phyloP scores from a whole-genome alignment of 2,329 filamentous ascomycete genomes.

The Cercospora nicotianae region DNA sequence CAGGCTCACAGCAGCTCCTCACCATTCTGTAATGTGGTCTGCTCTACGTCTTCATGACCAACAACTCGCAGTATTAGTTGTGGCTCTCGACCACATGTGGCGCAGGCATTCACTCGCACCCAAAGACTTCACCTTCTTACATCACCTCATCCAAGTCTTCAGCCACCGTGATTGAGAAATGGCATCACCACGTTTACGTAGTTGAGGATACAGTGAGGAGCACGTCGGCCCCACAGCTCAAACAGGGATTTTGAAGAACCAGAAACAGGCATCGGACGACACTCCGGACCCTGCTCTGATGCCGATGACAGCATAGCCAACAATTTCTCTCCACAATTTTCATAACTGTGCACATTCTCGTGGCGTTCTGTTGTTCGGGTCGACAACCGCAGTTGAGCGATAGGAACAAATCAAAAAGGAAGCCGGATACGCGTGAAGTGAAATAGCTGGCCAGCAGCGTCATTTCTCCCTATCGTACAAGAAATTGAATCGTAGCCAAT shows the following conservation, averaged over 20 bases:
- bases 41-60: constrained; percentile 2
- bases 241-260: constrained; percentile 1
- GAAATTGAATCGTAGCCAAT: not conserved
- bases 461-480: not conserved
- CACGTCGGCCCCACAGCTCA: not conserved
- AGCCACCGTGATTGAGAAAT: not conserved
- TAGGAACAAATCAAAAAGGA: not conserved
- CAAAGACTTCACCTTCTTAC: not conserved
- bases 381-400: not conserved
- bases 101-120: not conserved
- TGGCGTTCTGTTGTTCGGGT: not conserved
- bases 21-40: not conserved
- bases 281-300: not conserved
- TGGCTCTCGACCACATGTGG: not conserved
- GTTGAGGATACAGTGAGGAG: not conserved
- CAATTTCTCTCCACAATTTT: not conserved
- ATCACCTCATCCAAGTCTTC: not conserved
- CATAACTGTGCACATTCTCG: not conserved
- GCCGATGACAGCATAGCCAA: not conserved
- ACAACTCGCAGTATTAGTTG: not conserved
- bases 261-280: not conserved
- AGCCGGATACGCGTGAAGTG: not conserved
- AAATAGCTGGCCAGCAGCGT: not conserved
- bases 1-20: not conserved
- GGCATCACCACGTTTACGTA: not conserved